Base-by-base conservation (phyloP, 1,284 basidiomycete species). In the Pseudozyma tsukubaensis region DNA sequence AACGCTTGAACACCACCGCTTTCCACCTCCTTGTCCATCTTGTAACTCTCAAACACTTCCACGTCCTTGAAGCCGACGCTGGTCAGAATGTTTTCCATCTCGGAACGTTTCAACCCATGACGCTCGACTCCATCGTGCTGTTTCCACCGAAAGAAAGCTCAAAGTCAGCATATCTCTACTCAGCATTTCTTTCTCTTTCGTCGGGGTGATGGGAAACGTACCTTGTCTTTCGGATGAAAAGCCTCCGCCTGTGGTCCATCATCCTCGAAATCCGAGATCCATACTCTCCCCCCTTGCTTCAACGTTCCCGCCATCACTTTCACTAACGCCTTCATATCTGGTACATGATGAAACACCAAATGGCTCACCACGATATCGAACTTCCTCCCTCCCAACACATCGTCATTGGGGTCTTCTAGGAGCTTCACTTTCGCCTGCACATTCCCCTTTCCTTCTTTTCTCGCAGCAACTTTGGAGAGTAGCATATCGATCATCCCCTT, bases 291-390 rank as follows among this genome's bases (percentile, higher is more conserved):
- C 1, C 62, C 62, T 5, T 43, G 19, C 39, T 45, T 59, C 44
- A 67, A 21, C 10, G 65, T 63, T 0, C 45, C 59, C 13, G n/a
- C 40, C 67, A 75, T 71, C 10, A 75, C 72, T 3, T 45, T 16
- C 5, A 75, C 60, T 21, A 71, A 34, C 14, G 50, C 24, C 14
- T 9, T 8, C 72, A 75, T 75, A 34, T 67, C 19, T 2, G 74
- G 74, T 0, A 76, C 62, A 34, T 73, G 74, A 36, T 76, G 74
- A 32, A 76, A 73, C 35, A 76, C 74, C 32, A 76, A 43, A 49
- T 76, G 74, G 42, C 64, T 68, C 16, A 76, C 35, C 12, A 47
- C 65, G 13, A 56, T 19, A 21, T 76, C 60, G 37, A 73, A 76
- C 34, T 56, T 49, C 19, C 48, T 45, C 0, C 59, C 70, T 0